Evolutionary conservation across 1,139 yeast species (phyloP).

Genomic region (Scheffersomyces illinoinensis): DNA sequence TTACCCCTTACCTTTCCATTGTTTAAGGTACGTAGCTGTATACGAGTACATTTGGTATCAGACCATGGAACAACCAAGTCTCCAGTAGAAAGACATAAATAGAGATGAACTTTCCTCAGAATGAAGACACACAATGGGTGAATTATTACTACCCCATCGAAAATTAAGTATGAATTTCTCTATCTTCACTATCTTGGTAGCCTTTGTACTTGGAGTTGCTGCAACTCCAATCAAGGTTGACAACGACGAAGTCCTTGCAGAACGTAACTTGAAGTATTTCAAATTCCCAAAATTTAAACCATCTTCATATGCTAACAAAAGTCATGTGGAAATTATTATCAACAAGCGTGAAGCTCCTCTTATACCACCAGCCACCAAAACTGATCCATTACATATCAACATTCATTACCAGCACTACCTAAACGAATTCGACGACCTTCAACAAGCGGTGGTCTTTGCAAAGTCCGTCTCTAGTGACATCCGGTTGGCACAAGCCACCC

Average conservation of each 20-base stretch:
- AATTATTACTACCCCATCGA: neutral
- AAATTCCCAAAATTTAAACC: neutral
- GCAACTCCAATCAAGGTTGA: neutral
- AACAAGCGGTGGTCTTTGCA: conserved; percentile 4
- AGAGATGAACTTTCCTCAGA: neutral
- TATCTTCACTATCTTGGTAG: neutral
- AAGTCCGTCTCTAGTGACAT: neutral
- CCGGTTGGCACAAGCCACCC: conserved; percentile 1
- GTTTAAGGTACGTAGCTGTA: neutral
- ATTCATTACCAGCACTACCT: conserved; percentile 4
- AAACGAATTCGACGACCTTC: conserved; percentile 3
- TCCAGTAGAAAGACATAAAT: neutral
- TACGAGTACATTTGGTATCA: neutral
- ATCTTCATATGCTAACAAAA: neutral
- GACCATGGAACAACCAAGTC: neutral
- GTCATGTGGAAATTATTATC: neutral
- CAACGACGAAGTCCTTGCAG: neutral
- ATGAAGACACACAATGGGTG: neutral
- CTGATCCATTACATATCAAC: conserved; percentile 1
- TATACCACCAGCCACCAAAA: neutral
- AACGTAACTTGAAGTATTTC: neutral
- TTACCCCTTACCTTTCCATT: neutral
- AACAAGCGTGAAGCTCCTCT: neutral
- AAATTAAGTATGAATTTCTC: neutral
- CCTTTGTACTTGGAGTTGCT: neutral